phyloP scores from a whole-genome alignment of 768 basidiomycete genomes.

The Tylopilus intermedius region DNA sequence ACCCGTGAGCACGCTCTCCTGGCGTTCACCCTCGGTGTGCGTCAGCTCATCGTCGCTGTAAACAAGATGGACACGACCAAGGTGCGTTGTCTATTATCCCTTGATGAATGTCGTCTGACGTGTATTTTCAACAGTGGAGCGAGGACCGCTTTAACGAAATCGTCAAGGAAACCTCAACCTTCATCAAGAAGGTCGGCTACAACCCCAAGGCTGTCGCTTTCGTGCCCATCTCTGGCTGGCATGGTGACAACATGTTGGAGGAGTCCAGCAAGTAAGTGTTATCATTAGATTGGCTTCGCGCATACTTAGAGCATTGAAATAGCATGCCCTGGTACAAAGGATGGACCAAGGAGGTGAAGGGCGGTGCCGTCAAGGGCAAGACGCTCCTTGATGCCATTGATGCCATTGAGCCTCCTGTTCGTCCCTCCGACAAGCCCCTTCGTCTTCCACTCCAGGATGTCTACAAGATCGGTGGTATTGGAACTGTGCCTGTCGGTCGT shows the following conservation, averaged over 20 bases:
- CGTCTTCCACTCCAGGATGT: slow-evolving; percentile 99
- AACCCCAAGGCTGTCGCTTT: slow-evolving; percentile 98
- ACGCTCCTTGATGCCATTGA: slow-evolving; percentile 99
- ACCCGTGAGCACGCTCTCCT: slow-evolving; percentile 99
- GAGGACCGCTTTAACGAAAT: slow-evolving; percentile 99
- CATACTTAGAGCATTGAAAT: slow-evolving; percentile 17
- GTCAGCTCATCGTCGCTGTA: slow-evolving; percentile 99
- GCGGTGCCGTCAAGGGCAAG: slow-evolving; percentile 92
- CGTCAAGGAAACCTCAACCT: slow-evolving; percentile 92
- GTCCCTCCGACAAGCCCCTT: slow-evolving; percentile 99
- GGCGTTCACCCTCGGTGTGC: slow-evolving; percentile 99
- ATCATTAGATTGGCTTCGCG: background rate
- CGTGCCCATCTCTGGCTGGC: slow-evolving; percentile 99
- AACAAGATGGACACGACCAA: slow-evolving; percentile 99
- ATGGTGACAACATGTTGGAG: slow-evolving; percentile 99
- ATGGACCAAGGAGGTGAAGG: slow-evolving; percentile 96
- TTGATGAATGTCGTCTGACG: background rate
- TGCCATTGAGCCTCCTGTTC: slow-evolving; percentile 94
- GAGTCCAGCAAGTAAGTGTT: slow-evolving; percentile 81
- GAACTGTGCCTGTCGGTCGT: slow-evolving; percentile 99
- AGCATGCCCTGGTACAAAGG: slow-evolving; percentile 99
- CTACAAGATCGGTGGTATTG: slow-evolving; percentile 99
- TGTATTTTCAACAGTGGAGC: slow-evolving; percentile 65
- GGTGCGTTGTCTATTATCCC: slow-evolving; percentile 36
- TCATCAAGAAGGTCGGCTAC: slow-evolving; percentile 99